Evolutionary conservation across 75 land plant species (phyloP), one percentile per base, ranked within the genome.

Genomic region (Ceratopteris richardii): DNA sequence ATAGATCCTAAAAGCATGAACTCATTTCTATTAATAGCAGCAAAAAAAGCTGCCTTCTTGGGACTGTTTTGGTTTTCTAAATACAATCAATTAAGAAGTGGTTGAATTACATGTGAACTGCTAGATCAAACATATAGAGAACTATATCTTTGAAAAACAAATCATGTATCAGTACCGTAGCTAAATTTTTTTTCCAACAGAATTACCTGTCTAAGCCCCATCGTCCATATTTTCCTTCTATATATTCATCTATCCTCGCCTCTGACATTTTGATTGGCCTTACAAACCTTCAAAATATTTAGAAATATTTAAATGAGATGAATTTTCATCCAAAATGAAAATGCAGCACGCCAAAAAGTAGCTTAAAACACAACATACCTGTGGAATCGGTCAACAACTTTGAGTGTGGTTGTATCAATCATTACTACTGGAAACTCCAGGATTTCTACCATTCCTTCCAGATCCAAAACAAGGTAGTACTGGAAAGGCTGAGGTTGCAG

Each of bases 381-480:
- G 78, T 94, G 98, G 62, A 94, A 94, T 1, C 85, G 75, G 69
- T 83, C 96, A 25, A 83, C 77, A 29, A 79, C 83, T 21, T 73
- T 44, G 68, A 89, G 58, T 7, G 82, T 78, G 50, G 63, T 73
- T 1, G 91, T 85, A 81, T 83, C 69, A 29, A 94, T 66, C 64
- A 94, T 51, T 61, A 94, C 39, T 27, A 94, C 88, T 20, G 98
- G 96, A 63, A 86, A 94, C 64, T 94, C 98, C 58, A 94, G 68
- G 65, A 94, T 94, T 67, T 94, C 98, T 57, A 89, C 79, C 78
- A 78, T 86, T 30, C 98, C 98, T 62, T 94, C 98, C 77, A 94
- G 66, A 70, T 94, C 98, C 31, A 94, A 77, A 27, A 94, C 96
- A 51, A 89, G 71, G 48, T 80, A 74, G 48, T 73, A 81, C 63